Base-by-base conservation (phyloP, 1,284 basidiomycete species). In the Rugosomyces carneus region DNA sequence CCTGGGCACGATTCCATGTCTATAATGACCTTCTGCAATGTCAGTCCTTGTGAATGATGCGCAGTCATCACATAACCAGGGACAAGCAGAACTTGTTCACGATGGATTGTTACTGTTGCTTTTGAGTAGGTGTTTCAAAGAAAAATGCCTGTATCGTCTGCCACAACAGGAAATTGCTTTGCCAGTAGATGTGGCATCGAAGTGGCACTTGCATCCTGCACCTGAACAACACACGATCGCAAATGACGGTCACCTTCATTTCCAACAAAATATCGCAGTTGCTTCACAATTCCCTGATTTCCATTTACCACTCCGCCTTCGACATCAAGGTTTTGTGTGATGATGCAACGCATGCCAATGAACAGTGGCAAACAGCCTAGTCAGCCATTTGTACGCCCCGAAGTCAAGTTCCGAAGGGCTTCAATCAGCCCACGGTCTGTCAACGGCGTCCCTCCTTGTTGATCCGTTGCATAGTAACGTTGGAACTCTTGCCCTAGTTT, bases 271-370 rank as follows among this genome's bases (percentile, higher is more conserved):
- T 63, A 69, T 5, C 54, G 9, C 0, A 67, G 56, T 2, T 40
- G 38, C 11, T 48, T 46, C 0, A 70, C 19, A 2, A 31, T 60
- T 0, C 67, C 66, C 3, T 29, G 35, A n/a, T 55, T 55, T 0
- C 68, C 67, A 49, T 70, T 69, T 0, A 67, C 62, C 9, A 68
- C 49, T 0, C 68, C 65, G 9, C 50, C 51, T 16, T 54, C 43
- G 0, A 66, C 57, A 49, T 64, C 63, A 49, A 57, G 62, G 44
- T 69, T 70, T 26, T 61, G 53, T 0, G 52, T 42, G 0, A 70
- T 40, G 29, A 70, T 58, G 0, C 70, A 61, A 1, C 62, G 63
- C 68, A 71, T 70, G 0, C 67, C 67, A 0, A 62, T 45, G 0
- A 62, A 58, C 0, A 68, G 42, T 0, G 64, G 65, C 2, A 67